These are phyloP conservation scores for Phytopythium ostracodes DNA, from an alignment of 352 stramenopile species.

Conservation along the genomic window DNA sequence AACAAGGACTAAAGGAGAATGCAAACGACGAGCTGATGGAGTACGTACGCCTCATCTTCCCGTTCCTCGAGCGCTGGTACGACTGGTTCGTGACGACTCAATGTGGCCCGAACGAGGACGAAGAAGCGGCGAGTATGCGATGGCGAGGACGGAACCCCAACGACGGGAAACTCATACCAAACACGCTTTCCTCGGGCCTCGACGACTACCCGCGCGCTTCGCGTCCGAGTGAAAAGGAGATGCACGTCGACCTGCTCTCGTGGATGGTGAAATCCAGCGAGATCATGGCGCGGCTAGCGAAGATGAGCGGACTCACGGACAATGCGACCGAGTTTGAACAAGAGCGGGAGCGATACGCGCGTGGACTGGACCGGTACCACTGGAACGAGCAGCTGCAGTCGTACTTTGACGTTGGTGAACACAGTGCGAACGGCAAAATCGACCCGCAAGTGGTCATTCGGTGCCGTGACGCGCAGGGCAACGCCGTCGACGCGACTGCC, in stretches of 20 bases:
- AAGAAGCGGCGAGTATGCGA: conserved; percentile 40
- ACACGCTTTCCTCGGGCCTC: conserved; percentile 90
- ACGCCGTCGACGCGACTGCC: conserved; percentile 38
- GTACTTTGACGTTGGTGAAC: conserved; percentile 80
- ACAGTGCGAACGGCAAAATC: conserved; percentile 71
- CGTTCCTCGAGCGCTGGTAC: conserved; percentile 77
- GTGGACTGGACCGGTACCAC: conserved; percentile 54
- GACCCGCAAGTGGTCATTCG: conserved; percentile 62
- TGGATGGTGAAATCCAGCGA: conserved; percentile 86
- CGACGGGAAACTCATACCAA: conserved; percentile 81
- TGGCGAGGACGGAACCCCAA: conserved; percentile 75
- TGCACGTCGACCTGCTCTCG: conserved; percentile 88
- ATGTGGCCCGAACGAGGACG: conserved; percentile 29
- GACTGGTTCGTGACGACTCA: conserved; percentile 71
- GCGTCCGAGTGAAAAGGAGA: conserved; percentile 66
- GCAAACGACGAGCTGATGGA: conserved; percentile 13
- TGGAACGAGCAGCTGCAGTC: conserved; percentile 63
- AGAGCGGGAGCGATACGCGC: conserved; percentile 34
- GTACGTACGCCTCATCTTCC: conserved; percentile 52
- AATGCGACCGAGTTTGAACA: conserved; percentile 23
- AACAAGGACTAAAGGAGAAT: conserved; percentile 14
- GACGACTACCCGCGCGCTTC: conserved; percentile 91
- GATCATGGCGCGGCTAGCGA: conserved; percentile 46
- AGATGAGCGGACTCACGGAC: conserved; percentile 23
- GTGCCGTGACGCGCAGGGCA: conserved; percentile 48